Evolutionary conservation across 495 filamentous ascomycete genomes (phyloP), one percentile per base, ranked within the genome.

Genomic region (Parathielavia appendiculata): DNA sequence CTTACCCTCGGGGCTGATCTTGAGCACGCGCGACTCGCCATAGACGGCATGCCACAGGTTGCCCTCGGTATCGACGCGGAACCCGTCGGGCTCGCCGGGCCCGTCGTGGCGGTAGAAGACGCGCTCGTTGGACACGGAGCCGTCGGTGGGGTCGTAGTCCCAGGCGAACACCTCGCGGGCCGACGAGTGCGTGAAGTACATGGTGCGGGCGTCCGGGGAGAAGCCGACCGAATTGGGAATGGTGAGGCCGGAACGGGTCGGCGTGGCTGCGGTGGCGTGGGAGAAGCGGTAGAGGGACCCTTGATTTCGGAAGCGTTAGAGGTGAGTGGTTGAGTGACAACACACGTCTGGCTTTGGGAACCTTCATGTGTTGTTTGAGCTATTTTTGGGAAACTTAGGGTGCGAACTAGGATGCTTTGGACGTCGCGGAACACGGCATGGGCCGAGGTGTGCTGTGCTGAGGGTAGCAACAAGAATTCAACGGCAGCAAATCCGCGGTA

Each of bases 191-290:
- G 85, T 90, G 70, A 91, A 87, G 76, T 89, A 95, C 81, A 92
- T 87, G 44, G 80, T 92, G 68, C 83, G 86, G 62, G 83, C 75
- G 64, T 89, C 83, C 16, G 75, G 73, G 45, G 79, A 81, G 80
- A 86, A 96, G 55, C 85, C 85, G 40, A 92, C 84, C 50, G 88
- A 86, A 71, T 97, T 96, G 48, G 92, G 91, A 63, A 96, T 95
- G n/a, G 79, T 86, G 51, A 93, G 57, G 17, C 32, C 60, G 5
- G 54, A 39, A 19, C 51, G 60, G 38, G 51, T 48, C 22, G 35
- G 30, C 23, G 63, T 46, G 26, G 59, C 43, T 26, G 58, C 48
- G 16, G 62, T 19, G 44, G 48, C 61, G 63, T 34, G 48, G 66
- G 70, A 58, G 64, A 79, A 76, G 34, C 69, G 66, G 62, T 66